Percentiles rank a stretch among this genome's conserved stretches.
Evolutionary conservation across 2,329 filamentous ascomycete genomes (phyloP).

Genomic region (Parastagonospora nodorum): DNA sequence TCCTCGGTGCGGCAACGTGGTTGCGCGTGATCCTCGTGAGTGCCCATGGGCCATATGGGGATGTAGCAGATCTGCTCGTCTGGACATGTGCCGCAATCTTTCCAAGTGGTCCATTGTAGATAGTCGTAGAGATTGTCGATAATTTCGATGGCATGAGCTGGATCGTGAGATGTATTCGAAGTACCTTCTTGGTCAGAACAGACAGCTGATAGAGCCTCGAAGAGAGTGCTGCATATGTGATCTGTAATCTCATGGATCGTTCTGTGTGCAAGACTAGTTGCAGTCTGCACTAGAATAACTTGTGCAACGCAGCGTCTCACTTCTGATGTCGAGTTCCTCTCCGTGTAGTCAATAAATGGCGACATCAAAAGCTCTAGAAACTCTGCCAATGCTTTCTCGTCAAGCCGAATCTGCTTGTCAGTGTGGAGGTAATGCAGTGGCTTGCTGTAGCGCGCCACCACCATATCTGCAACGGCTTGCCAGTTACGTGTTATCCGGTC

Average conservation of each 20-base stretch:
- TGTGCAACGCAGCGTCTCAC: slow-evolving; percentile 55
- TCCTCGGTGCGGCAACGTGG: slow-evolving; percentile 49
- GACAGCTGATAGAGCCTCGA: slow-evolving; percentile 24
- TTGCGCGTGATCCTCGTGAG: slow-evolving; percentile 57
- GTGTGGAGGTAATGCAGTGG: slow-evolving; percentile 52
- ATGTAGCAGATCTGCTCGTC: slow-evolving; percentile 63
- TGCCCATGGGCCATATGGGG: slow-evolving; percentile 68
- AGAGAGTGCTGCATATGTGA: slow-evolving; percentile 42
- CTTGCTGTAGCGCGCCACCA: slow-evolving; percentile 66
- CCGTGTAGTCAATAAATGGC: slow-evolving; percentile 47
- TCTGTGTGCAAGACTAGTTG: slow-evolving; percentile 32
- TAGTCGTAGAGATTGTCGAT: slow-evolving; percentile 53
- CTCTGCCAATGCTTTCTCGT: slow-evolving; percentile 23
- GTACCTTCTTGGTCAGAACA: neutral
- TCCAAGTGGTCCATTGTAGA: slow-evolving; percentile 66
- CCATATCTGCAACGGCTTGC: slow-evolving; percentile 70
- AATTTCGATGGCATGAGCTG: slow-evolving; percentile 32
- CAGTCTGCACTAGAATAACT: slow-evolving; percentile 38
- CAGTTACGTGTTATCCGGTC: slow-evolving; percentile 55
- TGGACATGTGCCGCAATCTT: slow-evolving; percentile 59
- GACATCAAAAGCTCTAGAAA: slow-evolving; percentile 38
- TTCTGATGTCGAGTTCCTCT: slow-evolving; percentile 47
- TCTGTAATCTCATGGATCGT: slow-evolving; percentile 37
- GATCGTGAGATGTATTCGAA: neutral
- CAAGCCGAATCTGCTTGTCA: slow-evolving; percentile 15